Evolutionary conservation across 345 rosid species (phyloP).

Genomic region (Eucalyptus microcorys): DNA sequence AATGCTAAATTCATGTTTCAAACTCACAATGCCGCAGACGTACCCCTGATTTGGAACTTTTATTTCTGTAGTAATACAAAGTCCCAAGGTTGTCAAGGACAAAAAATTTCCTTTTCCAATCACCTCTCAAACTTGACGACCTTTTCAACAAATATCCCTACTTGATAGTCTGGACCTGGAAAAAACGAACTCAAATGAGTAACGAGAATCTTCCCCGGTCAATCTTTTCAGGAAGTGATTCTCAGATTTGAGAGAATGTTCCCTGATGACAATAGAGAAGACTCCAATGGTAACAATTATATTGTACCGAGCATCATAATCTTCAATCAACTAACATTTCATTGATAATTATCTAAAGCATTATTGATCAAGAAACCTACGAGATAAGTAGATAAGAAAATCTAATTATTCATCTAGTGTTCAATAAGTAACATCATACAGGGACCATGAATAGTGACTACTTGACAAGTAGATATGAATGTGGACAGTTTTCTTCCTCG

Average conservation of each 20-base stretch:
- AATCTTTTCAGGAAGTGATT: background rate
- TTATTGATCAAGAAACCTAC: background rate
- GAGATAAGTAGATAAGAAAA: background rate
- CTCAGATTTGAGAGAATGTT: background rate
- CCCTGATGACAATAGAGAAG: background rate
- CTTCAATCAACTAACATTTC: background rate
- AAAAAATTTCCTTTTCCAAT: conserved; percentile 88
- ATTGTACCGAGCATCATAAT: background rate
- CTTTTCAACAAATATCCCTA: conserved; percentile 78
- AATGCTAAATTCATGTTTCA: background rate
- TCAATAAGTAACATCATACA: background rate
- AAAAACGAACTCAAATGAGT: background rate
- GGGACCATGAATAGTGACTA: background rate
- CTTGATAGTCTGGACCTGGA: conserved; percentile 43
- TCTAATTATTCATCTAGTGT: background rate
- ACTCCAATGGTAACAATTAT: background rate
- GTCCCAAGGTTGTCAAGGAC: conserved; percentile 73
- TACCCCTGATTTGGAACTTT: conserved; percentile 47
- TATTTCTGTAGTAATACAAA: conserved; percentile 58
- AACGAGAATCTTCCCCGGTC: background rate
- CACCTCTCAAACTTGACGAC: conserved; percentile 56
- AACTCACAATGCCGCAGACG: background rate
- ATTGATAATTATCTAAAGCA: background rate
- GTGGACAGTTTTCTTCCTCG: background rate
- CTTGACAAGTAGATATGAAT: background rate